These are phyloP conservation scores for Sporothrix brasiliensis DNA, from an alignment of 2,329 filamentous ascomycete genomes.

Conservation along the genomic window DNA sequence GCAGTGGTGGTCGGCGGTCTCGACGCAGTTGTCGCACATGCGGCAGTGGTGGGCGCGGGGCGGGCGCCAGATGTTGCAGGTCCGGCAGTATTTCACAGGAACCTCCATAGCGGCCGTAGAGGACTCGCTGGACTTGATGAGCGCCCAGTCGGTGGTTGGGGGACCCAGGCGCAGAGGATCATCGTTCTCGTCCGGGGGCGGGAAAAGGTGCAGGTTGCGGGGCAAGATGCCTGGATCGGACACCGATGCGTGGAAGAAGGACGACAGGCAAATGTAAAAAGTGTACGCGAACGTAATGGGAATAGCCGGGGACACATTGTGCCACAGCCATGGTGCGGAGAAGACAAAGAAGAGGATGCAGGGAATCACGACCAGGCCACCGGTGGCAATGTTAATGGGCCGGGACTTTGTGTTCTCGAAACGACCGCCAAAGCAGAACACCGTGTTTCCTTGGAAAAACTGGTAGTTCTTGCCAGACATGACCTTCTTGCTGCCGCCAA, in stretches of 20 bases:
- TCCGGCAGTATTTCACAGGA: slow-evolving; percentile 96
- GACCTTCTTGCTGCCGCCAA: slow-evolving; percentile 43
- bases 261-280: slow-evolving; percentile 88
- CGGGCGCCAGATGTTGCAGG: slow-evolving; percentile 95
- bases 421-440: slow-evolving; percentile 84
- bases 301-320: slow-evolving; percentile 81
- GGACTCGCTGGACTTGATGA: slow-evolving; percentile 78
- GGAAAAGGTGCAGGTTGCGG: slow-evolving; percentile 86
- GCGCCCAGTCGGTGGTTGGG: slow-evolving; percentile 88
- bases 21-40: slow-evolving; percentile 94
- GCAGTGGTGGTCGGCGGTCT: slow-evolving; percentile 97
- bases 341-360: slow-evolving; percentile 81
- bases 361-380: slow-evolving; percentile 76
- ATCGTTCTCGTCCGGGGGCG: slow-evolving; percentile 71
- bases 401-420: slow-evolving; percentile 85
- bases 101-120: slow-evolving; percentile 92
- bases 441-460: slow-evolving; percentile 90
- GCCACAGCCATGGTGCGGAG: slow-evolving; percentile 84
- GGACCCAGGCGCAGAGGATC: slow-evolving; percentile 82
- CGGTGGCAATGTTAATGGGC: slow-evolving; percentile 88
- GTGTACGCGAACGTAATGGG: slow-evolving; percentile 89
- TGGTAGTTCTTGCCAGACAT: slow-evolving; percentile 72
- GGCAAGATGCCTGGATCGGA: slow-evolving; percentile 93
- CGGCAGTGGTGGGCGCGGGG: slow-evolving; percentile 95
- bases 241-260: slow-evolving; percentile 88